Conservation (phyloP, 192 early-diverging fungal species). For the Gonapodya prolifera region DNA sequence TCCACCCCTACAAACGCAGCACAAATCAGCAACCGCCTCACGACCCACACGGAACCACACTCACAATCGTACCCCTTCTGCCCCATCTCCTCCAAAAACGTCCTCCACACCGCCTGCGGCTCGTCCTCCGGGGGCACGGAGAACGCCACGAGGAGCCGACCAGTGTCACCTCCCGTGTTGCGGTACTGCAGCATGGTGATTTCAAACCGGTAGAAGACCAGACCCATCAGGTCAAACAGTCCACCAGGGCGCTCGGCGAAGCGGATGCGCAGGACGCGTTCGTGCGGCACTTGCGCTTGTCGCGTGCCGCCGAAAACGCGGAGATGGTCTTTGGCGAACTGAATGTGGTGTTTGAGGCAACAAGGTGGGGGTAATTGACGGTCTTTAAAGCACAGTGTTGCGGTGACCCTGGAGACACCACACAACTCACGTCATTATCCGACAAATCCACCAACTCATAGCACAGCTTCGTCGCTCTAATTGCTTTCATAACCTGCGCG, state of each 20-base stretch:
- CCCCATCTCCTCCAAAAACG: conserved; percentile 16
- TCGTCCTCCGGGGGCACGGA: conserved; percentile 20
- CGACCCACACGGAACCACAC: not conserved
- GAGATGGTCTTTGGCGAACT: not conserved
- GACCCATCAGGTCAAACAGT: conserved; percentile 18
- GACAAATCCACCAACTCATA: conserved; percentile 23
- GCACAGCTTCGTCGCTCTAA: not conserved
- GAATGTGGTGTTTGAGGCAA: conserved; percentile 7
- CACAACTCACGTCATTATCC: conserved; percentile 29
- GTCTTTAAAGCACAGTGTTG: conserved; percentile 5
- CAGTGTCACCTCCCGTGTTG: conserved; percentile 29
- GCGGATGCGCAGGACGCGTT: conserved; percentile 17
- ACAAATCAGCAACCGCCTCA: not conserved
- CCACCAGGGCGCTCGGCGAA: conserved; percentile 35
- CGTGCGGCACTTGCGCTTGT: not conserved
- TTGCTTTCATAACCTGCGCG: not conserved
- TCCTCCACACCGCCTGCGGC: conserved; percentile 11
- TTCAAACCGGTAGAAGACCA: conserved; percentile 21
- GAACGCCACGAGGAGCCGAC: conserved; percentile 26
- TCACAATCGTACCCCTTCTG: not conserved
- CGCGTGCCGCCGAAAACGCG: not conserved
- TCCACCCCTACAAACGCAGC: not conserved
- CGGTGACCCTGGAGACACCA: conserved; percentile 26
- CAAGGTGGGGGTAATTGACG: conserved; percentile 11
- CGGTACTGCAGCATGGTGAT: conserved; percentile 37